Percentiles rank a stretch among this genome's conserved stretches.
Conservation (phyloP, 2,329 filamentous ascomycete genomes). For the Ceratocystis eucalypticola region DNA sequence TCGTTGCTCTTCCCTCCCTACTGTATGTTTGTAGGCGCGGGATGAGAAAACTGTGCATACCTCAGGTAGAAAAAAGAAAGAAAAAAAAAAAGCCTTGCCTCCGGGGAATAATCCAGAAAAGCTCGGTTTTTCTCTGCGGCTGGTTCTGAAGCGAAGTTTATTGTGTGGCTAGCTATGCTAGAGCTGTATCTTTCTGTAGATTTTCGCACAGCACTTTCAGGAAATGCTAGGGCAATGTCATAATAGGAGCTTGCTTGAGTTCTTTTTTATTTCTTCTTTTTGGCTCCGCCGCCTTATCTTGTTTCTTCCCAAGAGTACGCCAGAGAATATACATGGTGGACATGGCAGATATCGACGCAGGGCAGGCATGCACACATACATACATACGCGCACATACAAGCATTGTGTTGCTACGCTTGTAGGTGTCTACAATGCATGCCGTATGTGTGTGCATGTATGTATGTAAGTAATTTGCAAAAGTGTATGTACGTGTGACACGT, state of each 20-base stretch:
- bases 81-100: not conserved
- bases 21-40: no score
- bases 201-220: not conserved
- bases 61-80: not conserved
- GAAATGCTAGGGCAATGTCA: not conserved
- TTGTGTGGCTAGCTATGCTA: not conserved
- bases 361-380: not conserved
- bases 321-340: not conserved
- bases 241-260: not conserved
- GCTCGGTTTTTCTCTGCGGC: no score
- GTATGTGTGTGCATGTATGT: not conserved
- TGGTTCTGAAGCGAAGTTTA: not conserved
- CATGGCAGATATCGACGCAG: not conserved
- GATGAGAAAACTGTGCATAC: not conserved
- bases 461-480: not conserved
- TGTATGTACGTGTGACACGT: not conserved
- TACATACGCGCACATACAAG: not conserved
- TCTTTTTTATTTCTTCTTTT: no score
- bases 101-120: not conserved
- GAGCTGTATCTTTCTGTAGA: not conserved
- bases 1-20: not conserved
- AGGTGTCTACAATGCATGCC: not conserved
- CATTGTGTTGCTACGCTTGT: not conserved
- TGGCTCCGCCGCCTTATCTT: not conserved
- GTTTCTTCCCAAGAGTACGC: not conserved